Conservation (phyloP, 129 eudicot species). For the Saussurea involucrata region DNA sequence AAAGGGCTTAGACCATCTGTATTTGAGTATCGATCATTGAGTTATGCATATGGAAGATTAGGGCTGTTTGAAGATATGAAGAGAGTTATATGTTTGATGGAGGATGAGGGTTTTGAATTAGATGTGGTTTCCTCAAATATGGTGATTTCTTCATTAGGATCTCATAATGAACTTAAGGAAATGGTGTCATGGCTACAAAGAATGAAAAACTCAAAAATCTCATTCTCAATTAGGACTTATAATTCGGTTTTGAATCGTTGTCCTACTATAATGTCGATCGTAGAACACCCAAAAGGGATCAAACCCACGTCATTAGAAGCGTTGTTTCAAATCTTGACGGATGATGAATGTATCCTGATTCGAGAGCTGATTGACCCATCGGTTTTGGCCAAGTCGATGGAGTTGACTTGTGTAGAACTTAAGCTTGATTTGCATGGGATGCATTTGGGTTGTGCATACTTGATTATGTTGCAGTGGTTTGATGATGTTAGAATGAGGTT, state of each 20-base stretch:
- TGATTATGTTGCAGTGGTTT: constrained; percentile 74
- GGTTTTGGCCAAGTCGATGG: constrained; percentile 48
- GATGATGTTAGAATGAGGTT: constrained; percentile 41
- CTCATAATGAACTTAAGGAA: constrained; percentile 43
- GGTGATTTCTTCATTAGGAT: constrained; percentile 77
- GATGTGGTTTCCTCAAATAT: constrained; percentile 72
- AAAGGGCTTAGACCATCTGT: constrained; percentile 47
- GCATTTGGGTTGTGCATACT: constrained; percentile 62
- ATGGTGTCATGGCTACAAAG: constrained; percentile 65
- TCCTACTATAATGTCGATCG: constrained; percentile 43
- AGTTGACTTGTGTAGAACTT: constrained; percentile 46
- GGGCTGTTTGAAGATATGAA: constrained; percentile 76
- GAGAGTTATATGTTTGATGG: constrained; percentile 53
- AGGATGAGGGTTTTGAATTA: constrained; percentile 46
- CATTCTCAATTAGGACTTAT: constrained; percentile 64
- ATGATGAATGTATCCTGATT: constrained; percentile 46
- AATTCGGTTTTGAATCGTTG: constrained; percentile 79
- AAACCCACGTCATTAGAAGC: constrained; percentile 50
- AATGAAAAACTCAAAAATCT: constrained; percentile 39
- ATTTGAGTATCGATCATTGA: constrained; percentile 58
- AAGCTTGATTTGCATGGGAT: constrained; percentile 94
- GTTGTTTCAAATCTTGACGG: constrained; percentile 34
- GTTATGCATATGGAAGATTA: constrained; percentile 64
- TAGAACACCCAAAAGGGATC: constrained; percentile 40
- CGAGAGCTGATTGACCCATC: constrained; percentile 49